These are phyloP conservation scores for Claviceps spartinae DNA, from an alignment of 2,329 filamentous ascomycete genomes.

Conservation along the genomic window DNA sequence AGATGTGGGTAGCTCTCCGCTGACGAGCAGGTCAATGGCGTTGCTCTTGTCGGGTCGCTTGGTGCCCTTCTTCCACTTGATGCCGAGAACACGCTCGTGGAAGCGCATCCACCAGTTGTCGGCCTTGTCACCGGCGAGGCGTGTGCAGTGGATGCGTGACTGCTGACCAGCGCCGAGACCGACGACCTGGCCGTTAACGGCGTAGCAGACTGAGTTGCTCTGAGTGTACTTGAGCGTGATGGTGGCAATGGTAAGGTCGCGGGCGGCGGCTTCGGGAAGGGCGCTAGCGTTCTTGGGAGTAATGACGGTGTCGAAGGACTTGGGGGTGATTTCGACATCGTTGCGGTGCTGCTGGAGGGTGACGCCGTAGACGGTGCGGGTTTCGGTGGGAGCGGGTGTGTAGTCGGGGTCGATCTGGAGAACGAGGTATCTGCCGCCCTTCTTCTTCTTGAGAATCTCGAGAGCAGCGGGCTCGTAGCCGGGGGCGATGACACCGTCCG, in stretches of 20 bases:
- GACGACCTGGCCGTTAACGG: slow-evolving; percentile 82
- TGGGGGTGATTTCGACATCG: slow-evolving; percentile 71
- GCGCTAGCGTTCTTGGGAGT: slow-evolving; percentile 64
- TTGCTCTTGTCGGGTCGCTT: slow-evolving; percentile 98
- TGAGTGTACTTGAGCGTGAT: slow-evolving; percentile 98
- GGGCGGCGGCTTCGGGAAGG: slow-evolving; percentile 67
- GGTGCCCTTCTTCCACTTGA: slow-evolving; percentile 95
- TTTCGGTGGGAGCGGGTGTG: slow-evolving; percentile 67
- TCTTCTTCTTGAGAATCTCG: slow-evolving; percentile 92
- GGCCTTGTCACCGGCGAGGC: slow-evolving; percentile 91
- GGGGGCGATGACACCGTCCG: slow-evolving; percentile 89
- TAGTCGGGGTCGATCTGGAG: slow-evolving; percentile 88
- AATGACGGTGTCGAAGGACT: slow-evolving; percentile 74
- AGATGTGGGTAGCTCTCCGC: slow-evolving; percentile 70
- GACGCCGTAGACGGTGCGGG: slow-evolving; percentile 80
- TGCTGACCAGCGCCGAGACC: slow-evolving; percentile 94
- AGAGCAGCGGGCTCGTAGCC: slow-evolving; percentile 75
- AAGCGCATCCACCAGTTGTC: slow-evolving; percentile 99
- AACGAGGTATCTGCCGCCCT: slow-evolving; percentile 91
- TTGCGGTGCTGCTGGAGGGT: slow-evolving; percentile 85
- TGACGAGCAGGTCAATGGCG: slow-evolving; percentile 89
- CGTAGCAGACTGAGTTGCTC: slow-evolving; percentile 98
- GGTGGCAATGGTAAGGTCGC: slow-evolving; percentile 87
- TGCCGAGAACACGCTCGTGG: slow-evolving; percentile 72
- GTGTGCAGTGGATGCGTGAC: slow-evolving; percentile 95